Conservation (phyloP, 306 rosid genomes). For the Pyrus bretschneideri region DNA sequence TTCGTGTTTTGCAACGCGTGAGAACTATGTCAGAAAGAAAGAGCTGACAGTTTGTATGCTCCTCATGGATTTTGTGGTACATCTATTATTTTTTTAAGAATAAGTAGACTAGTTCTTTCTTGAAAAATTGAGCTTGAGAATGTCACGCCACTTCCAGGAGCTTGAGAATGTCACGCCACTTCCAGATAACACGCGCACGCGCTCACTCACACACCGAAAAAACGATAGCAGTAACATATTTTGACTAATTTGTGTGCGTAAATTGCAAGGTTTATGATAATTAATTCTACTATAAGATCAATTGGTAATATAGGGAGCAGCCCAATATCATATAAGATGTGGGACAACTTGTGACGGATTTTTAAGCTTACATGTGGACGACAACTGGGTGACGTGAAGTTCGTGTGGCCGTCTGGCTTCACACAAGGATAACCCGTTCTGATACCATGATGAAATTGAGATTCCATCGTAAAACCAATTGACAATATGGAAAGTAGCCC, state of each 20-base stretch:
- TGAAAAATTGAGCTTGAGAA: neutral
- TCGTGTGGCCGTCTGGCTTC: no score
- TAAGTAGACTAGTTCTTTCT: neutral
- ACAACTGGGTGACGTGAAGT: no score
- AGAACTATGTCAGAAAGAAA: slow-evolving; percentile 43
- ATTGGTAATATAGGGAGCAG: no score
- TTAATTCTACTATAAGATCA: neutral
- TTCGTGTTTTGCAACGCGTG: slow-evolving; percentile 65
- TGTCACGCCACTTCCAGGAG: neutral
- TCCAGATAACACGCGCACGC: neutral
- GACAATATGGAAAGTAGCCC: no score
- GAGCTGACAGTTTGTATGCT: slow-evolving; percentile 16
- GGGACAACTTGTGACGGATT: no score
- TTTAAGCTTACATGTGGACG: no score
- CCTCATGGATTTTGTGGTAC: neutral
- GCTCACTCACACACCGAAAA: neutral
- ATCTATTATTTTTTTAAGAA: neutral
- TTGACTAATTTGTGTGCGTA: neutral
- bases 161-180: neutral
- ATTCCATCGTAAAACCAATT: no score
- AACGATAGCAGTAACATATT: neutral
- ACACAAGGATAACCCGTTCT: no score
- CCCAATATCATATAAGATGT: no score
- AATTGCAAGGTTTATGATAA: neutral
- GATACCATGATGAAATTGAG: no score